Evolutionary conservation across 2,329 filamentous ascomycete genomes (phyloP).

Genomic region (Aspergillus intermedius): DNA sequence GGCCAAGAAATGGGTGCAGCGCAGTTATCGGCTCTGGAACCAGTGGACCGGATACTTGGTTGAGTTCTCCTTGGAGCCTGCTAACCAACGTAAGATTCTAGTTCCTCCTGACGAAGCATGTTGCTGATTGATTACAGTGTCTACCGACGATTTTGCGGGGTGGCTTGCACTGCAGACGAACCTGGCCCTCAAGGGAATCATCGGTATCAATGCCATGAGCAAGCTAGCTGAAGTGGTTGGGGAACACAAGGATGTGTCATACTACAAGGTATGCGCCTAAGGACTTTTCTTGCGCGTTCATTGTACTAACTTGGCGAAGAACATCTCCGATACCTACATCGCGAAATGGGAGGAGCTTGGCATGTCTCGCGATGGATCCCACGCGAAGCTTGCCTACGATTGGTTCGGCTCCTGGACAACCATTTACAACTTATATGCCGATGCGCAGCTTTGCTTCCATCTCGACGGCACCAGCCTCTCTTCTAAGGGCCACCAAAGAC

Average conservation of each 20-base stretch:
- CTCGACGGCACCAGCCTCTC: conserved; percentile 40
- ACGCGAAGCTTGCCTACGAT: conserved; percentile 74
- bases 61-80: conserved; percentile 66
- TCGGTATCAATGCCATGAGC: conserved; percentile 73
- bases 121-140: conserved; percentile 44
- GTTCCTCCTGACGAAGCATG: neutral
- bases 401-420: conserved; percentile 77
- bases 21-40: conserved; percentile 65
- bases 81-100: conserved; percentile 55
- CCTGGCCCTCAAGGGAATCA: conserved; percentile 74
- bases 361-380: conserved; percentile 61
- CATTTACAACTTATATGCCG: conserved; percentile 78
- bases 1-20: conserved; percentile 58
- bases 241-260: conserved; percentile 48
- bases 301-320: conserved; percentile 20
- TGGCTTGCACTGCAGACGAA: conserved; percentile 74
- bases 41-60: conserved; percentile 76
- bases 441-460: conserved; percentile 76
- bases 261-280: conserved; percentile 45
- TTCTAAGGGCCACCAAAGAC: conserved; percentile 17
- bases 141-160: conserved; percentile 78
- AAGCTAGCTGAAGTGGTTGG: conserved; percentile 60
- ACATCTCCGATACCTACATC: conserved; percentile 62
- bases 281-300: neutral
- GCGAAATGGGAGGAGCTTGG: conserved; percentile 64